Conservation (phyloP, 257 asterid genomes). For the Eustoma russellianum region DNA sequence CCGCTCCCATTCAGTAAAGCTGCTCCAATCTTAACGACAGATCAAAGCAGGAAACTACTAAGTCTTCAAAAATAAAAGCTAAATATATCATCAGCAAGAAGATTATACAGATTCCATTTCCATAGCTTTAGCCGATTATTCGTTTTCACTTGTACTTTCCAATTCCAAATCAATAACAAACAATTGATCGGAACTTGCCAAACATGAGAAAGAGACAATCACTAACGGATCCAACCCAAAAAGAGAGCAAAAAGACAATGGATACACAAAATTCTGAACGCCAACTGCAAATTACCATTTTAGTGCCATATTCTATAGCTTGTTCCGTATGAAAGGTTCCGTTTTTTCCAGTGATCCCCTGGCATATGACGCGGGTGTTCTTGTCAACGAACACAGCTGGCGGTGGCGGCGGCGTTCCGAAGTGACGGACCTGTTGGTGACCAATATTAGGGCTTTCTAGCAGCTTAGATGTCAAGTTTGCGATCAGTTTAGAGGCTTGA, state of each 20-base stretch:
- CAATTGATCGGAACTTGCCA: not conserved
- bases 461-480: constrained; percentile 46
- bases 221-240: not conserved
- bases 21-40: no score
- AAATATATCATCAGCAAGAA: no score
- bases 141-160: no score
- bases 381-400: constrained; percentile 88
- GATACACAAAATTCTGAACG: not conserved
- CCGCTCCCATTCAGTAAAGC: no score
- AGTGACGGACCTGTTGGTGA: constrained; percentile 50
- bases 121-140: no score
- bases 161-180: not conserved
- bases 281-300: constrained; percentile 37
- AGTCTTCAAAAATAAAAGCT: no score
- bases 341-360: constrained; percentile 91
- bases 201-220: not conserved
- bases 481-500: constrained; percentile 54
- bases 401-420: constrained; percentile 70
- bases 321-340: constrained; percentile 95
- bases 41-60: no score
- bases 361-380: constrained; percentile 90
- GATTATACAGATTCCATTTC: no score
- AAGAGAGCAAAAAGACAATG: not conserved
- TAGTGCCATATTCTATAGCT: constrained; percentile 95
- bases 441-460: constrained; percentile 16